Conservation (phyloP, 2,329 filamentous ascomycete species). For the Pseudocercospora cruenta region DNA sequence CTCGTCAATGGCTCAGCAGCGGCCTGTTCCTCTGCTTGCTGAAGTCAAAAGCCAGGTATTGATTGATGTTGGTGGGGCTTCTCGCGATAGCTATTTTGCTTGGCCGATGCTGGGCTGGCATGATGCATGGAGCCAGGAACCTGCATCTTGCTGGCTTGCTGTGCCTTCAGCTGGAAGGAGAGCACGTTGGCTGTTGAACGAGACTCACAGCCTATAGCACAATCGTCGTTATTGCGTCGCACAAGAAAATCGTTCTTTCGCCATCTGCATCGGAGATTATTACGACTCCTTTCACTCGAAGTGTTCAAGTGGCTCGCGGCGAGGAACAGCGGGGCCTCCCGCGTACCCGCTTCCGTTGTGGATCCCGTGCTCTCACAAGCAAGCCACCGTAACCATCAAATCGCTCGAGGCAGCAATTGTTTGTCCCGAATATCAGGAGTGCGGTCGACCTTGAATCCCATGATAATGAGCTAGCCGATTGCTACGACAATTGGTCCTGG, state of each 20-base stretch:
- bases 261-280: constrained; percentile 17
- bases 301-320: background rate
- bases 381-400: background rate
- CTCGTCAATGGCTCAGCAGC: background rate
- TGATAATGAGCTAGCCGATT: background rate
- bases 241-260: constrained; percentile 17
- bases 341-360: background rate
- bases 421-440: background rate
- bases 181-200: background rate
- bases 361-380: background rate
- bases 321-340: background rate
- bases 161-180: no score
- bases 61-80: background rate
- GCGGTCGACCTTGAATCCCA: background rate
- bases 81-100: background rate
- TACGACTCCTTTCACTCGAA: constrained; percentile 3
- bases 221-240: background rate
- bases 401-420: background rate
- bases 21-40: no score
- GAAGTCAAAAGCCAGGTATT: background rate
- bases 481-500: background rate
- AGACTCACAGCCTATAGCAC: background rate
- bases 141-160: no score
- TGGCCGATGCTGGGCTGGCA: background rate
- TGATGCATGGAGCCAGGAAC: background rate